Evolutionary conservation across 163 green algal genomes (phyloP).

Genomic region (Dunaliella salina): DNA sequence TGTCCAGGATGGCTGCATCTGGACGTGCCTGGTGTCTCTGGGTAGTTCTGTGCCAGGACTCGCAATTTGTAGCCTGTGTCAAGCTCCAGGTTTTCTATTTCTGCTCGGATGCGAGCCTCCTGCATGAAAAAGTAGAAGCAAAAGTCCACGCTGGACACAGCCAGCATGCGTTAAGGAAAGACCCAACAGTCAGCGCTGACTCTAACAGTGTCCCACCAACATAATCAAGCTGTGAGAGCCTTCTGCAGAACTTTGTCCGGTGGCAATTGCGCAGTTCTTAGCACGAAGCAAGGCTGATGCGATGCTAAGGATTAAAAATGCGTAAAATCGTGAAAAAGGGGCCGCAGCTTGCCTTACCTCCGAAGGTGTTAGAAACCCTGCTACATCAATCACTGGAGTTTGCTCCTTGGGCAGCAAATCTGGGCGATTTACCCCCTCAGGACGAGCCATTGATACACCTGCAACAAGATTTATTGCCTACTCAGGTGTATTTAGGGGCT

Average conservation of each 20-base stretch:
- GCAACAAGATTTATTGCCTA: neutral
- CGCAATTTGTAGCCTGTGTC: slow-evolving; percentile 93
- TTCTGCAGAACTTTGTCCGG: no score
- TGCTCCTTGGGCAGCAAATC: slow-evolving; percentile 83
- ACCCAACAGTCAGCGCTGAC: no score
- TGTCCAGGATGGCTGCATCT: no score
- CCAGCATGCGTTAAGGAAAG: no score
- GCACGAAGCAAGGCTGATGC: neutral
- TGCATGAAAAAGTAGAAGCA: no score
- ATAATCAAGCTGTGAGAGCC: no score
- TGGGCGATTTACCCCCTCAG: slow-evolving; percentile 91
- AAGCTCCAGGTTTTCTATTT: slow-evolving; percentile 65
- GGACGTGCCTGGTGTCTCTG: slow-evolving; percentile 73
- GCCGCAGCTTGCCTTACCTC: slow-evolving; percentile 55
- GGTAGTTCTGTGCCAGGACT: slow-evolving; percentile 95
- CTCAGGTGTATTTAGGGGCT: neutral
- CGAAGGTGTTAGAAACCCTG: slow-evolving; percentile 85
- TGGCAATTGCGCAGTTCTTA: no score
- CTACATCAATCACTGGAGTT: slow-evolving; percentile 89
- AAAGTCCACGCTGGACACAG: no score
- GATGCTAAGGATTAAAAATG: no score
- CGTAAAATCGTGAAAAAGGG: neutral
- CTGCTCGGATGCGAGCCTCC: slow-evolving; percentile 59
- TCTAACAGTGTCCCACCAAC: no score
- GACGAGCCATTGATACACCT: slow-evolving; percentile 49